phyloP scores from a whole-genome alignment of 2,329 filamentous ascomycete genomes.

The Aschersonia sp. region DNA sequence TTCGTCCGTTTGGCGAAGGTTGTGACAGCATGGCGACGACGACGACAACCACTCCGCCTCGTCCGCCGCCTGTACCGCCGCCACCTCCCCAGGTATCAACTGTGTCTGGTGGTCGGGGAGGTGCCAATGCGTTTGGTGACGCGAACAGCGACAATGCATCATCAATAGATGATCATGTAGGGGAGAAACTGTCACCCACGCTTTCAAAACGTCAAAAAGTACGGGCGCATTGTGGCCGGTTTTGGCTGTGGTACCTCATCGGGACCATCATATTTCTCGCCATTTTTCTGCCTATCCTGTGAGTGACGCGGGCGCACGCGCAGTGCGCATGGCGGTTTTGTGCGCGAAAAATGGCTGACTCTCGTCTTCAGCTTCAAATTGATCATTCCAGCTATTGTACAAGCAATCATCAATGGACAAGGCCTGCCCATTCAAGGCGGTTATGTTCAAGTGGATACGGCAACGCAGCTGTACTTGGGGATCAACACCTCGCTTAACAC shows the following conservation, averaged over 20 bases:
- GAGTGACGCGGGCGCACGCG: conserved; percentile 10
- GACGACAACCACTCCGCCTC: no score
- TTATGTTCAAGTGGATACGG: conserved; percentile 17
- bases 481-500: conserved; percentile 22
- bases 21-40: no score
- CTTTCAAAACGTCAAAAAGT: conserved; percentile 18
- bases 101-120: conserved; percentile 1
- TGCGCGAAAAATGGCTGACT: background rate
- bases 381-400: conserved; percentile 30
- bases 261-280: conserved; percentile 24
- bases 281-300: conserved; percentile 31
- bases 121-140: background rate
- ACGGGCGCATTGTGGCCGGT: conserved; percentile 25
- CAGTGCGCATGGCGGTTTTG: background rate
- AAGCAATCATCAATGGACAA: conserved; percentile 26
- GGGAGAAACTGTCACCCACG: conserved; percentile 1
- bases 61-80: background rate
- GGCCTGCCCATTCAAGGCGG: conserved; percentile 23
- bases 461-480: conserved; percentile 18
- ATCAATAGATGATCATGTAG: conserved; percentile 1
- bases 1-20: no score
- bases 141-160: conserved; percentile 1
- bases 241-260: conserved; percentile 29
- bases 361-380: conserved; percentile 23
- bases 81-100: background rate